A percentile compares a stretch with the other conserved stretches of the same genome.
These are phyloP conservation scores for Salix dunnii DNA, from an alignment of 345 rosid species.

Conservation along the genomic window DNA sequence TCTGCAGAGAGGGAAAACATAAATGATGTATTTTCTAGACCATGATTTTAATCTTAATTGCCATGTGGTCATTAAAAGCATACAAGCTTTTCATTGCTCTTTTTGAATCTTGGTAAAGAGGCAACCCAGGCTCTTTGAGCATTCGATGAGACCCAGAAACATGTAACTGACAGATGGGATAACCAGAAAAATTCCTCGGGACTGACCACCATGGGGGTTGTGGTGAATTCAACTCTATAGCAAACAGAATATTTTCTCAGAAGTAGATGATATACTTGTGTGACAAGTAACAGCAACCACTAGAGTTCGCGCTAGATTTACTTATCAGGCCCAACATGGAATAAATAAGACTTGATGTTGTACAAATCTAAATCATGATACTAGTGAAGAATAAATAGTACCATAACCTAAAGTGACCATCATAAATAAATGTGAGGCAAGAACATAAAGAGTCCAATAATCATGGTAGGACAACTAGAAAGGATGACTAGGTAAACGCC, in stretches of 20 bases:
- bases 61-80: conserved; percentile 1
- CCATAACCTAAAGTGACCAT: no score
- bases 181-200: neutral
- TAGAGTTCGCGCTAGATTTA: neutral
- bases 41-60: neutral
- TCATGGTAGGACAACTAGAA: neutral
- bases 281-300: neutral
- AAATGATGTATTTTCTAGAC: neutral
- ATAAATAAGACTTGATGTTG: neutral
- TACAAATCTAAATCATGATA: neutral
- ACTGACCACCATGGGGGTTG: neutral
- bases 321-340: neutral
- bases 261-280: neutral
- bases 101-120: neutral
- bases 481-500: neutral
- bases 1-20: neutral
- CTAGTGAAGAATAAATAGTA: neutral
- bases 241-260: neutral
- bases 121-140: neutral
- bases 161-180: neutral
- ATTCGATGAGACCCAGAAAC: neutral
- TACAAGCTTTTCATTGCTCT: neutral
- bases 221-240: neutral
- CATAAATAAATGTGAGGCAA: neutral
- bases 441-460: neutral